A percentile compares a stretch with the other conserved stretches of the same genome.
phyloP scores from a whole-genome alignment of 2,329 filamentous ascomycete genomes.

The Ophiostoma piceae region DNA sequence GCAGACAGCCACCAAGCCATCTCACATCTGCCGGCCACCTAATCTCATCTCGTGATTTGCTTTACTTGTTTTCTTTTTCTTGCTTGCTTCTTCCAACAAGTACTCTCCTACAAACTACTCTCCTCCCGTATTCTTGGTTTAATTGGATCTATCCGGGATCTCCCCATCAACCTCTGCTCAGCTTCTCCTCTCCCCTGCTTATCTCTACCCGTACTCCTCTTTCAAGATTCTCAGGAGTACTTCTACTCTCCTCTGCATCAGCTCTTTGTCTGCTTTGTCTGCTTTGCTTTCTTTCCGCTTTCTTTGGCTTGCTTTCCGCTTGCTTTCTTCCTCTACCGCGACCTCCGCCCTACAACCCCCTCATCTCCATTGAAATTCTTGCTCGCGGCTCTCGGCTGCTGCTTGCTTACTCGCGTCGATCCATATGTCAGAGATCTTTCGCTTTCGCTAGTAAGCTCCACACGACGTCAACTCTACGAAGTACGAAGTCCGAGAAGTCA shows the following conservation, averaged over 20 bases:
- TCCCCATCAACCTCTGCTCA: constrained; percentile 3
- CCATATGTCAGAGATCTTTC: constrained; percentile 18
- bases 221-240: neutral
- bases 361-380: constrained; percentile 13
- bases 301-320: neutral
- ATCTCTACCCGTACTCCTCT: neutral
- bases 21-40: neutral
- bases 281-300: neutral
- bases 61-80: neutral
- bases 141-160: constrained; percentile 1
- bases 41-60: neutral
- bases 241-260: neutral
- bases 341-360: neutral
- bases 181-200: neutral
- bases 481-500: too few relatives aligned
- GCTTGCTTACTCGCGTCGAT: constrained; percentile 22
- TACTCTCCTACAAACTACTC: too few relatives aligned
- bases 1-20: neutral
- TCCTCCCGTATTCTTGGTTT: constrained; percentile 1
- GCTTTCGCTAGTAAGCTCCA: constrained; percentile 1
- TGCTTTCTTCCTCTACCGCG: neutral
- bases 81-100: neutral
- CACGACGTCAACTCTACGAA: constrained; percentile 12
- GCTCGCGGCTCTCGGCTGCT: constrained; percentile 16
- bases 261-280: neutral